These are phyloP conservation scores for Trematosphaeria pertusa DNA, from an alignment of 2,329 filamentous ascomycete genomes.

Conservation along the genomic window DNA sequence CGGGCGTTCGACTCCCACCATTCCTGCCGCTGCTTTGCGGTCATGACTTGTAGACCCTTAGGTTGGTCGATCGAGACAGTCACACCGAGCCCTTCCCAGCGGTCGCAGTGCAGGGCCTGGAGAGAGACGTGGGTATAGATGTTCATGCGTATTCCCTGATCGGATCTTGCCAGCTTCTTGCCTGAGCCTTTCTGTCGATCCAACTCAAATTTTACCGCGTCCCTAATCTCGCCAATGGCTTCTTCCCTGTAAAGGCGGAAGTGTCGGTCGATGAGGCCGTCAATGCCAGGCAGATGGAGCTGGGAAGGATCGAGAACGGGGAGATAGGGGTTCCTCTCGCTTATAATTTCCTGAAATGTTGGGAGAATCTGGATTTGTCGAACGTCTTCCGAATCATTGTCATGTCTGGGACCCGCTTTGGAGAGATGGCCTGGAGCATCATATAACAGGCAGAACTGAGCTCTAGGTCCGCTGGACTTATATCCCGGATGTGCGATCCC, in stretches of 20 bases:
- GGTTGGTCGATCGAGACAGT: conserved; percentile 19
- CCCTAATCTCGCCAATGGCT: conserved; percentile 59
- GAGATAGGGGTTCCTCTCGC: conserved; percentile 47
- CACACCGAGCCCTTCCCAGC: conserved; percentile 12
- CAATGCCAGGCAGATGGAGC: conserved; percentile 15
- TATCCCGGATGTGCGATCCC: no score
- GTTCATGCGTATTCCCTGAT: conserved; percentile 3
- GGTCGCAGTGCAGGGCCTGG: conserved; percentile 10
- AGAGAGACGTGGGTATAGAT: conserved; percentile 10
- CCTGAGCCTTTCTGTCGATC: neutral
- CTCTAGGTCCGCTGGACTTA: no score
- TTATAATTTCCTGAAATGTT: conserved; percentile 24
- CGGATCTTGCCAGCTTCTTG: neutral
- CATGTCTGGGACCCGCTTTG: conserved; percentile 9
- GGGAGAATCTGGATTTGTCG: conserved; percentile 27
- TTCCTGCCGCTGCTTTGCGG: conserved; percentile 5
- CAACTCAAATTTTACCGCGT: conserved; percentile 37
- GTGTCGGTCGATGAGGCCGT: conserved; percentile 60
- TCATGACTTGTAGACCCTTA: neutral
- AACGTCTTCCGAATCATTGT: conserved; percentile 32
- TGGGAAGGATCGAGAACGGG: conserved; percentile 22
- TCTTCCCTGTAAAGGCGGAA: conserved; percentile 65
- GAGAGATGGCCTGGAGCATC: conserved; percentile 8
- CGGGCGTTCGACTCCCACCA: conserved; percentile 19
- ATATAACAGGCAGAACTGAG: no score